Base-by-base conservation (phyloP, 768 basidiomycete genomes). In the Pulveroboletus ravenelii region DNA sequence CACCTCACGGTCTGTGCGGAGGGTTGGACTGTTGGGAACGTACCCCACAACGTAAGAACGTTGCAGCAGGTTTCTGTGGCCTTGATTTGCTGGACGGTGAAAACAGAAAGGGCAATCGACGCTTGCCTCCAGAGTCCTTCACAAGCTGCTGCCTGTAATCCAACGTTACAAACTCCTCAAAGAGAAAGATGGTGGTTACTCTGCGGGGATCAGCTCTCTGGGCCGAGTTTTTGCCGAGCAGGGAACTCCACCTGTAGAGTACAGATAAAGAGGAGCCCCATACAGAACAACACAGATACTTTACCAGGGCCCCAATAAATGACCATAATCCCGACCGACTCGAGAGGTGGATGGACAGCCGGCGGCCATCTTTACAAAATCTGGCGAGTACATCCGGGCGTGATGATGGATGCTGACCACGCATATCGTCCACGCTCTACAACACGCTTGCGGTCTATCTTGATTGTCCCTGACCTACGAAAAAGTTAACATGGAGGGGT, bases 101-200 rank as follows among this genome's bases (percentile, higher is more conserved):
- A 56, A 89, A 88, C 35, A 87, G 70, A 14, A 84, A 83, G 3
- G 84, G 84, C n/a, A 89, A 68, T 8, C 83, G 80, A n/a, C 78
- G 74, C 14, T 82, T 76, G 8, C 72, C 72, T 0, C 76, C 71
- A 3, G 78, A 74, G 15, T 76, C 72, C 6, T 81, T 68, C 4
- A 70, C 80, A 7, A 94, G 76, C 56, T 89, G 84, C 40, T 88
- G 82, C 5, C 89, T 76, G 60, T 92, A 93, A 63, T 93, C 93
- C 35, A 80, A 71, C 1, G 94, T 95, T 3, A 99, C 92, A 48
- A 91, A 89, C 67, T 98, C 96, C 69, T 99, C 93, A 56, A 92
- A 94, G 6, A 97, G 71, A 46, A 96, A 78, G 43, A 91, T 79
- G 0, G 83, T 78, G 0, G 81, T 75, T 1, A 82, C 73, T 1